Percentiles rank a stretch among this genome's conserved stretches.
Evolutionary conservation across 306 rosid species (phyloP).

Genomic region (Fagus crenata): DNA sequence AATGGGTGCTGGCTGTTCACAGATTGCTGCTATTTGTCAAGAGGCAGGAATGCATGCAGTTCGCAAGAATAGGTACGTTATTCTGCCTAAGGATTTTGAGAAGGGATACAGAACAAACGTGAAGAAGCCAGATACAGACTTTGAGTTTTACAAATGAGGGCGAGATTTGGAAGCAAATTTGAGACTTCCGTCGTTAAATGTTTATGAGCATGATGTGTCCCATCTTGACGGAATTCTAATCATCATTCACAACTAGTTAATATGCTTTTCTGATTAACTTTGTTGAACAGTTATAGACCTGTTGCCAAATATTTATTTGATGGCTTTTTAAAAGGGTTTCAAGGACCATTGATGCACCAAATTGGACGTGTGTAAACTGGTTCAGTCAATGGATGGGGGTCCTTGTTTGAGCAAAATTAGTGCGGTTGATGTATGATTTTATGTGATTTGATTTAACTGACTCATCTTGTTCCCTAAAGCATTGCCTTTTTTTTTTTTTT

Average conservation of each 20-base stretch:
- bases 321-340: background rate
- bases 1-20: constrained; percentile 25
- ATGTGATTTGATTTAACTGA: background rate
- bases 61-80: constrained; percentile 91
- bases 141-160: constrained; percentile 93
- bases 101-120: constrained; percentile 96
- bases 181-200: background rate
- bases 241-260: background rate
- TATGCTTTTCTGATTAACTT: background rate
- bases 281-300: constrained; percentile 7
- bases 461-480: background rate
- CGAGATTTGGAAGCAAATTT: constrained; percentile 3
- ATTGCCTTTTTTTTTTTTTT: too few relatives aligned
- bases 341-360: background rate
- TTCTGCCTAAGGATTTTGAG: constrained; percentile 96
- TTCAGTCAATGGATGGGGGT: background rate
- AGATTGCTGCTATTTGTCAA: constrained; percentile 97
- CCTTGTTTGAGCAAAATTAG: background rate
- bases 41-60: constrained; percentile 99
- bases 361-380: background rate
- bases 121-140: constrained; percentile 98
- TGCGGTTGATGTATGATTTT: background rate
- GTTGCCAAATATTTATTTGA: background rate
- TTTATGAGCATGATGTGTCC: background rate
- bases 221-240: background rate